Base-by-base conservation (phyloP, 768 basidiomycete genomes). In the Termitomyces sp. region DNA sequence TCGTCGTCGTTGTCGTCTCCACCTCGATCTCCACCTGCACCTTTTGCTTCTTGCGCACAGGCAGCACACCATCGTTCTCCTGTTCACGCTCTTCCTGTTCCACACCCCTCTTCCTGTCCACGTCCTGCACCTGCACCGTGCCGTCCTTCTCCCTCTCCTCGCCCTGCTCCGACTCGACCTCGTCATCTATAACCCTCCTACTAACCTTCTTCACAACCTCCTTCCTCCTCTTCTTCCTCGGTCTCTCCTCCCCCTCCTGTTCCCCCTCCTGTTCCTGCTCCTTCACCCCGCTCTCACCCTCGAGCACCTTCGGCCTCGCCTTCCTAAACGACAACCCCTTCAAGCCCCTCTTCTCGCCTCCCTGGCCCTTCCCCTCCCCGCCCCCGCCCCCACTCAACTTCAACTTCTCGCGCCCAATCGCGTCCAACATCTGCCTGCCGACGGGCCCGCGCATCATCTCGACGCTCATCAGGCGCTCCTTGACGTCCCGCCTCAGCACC, bases 151-250 rank as follows among this genome's bases (percentile, higher is more conserved):
- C 65, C 75, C 73, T 66, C 74, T 82, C 78, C 8, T 86, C 31
- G 1, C 35, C 87, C 40, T 81, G 81, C 63, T 87, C 87, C 6
- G 80, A 82, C 73, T 86, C 87, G 41, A 82, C 61, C 42, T 84
- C 78, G 60, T 70, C 71, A 42, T 75, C 75, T 33, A 69, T 62
- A 38, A 77, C 66, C 58, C 70, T 73, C 62, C 61, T 48, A 41
- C 47, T 72, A 46, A 64, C 69, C 68, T 68, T 72, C 62, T 64
- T 63, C 43, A 66, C 65, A 42, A 63, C 60, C 59, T 81, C 82
- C 65, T 78, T 79, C 72, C 77, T 84, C 65, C 75, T 73, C 67
- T 75, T 83, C 77, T 86, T 85, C 71, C 73, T 82, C 43, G 82
- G 82, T 31, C 78, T 73, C 54, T 76, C 75, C 19, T 70, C 66